phyloP scores from a whole-genome alignment of 2,329 filamentous ascomycete genomes.

The Shiraia sp. region DNA sequence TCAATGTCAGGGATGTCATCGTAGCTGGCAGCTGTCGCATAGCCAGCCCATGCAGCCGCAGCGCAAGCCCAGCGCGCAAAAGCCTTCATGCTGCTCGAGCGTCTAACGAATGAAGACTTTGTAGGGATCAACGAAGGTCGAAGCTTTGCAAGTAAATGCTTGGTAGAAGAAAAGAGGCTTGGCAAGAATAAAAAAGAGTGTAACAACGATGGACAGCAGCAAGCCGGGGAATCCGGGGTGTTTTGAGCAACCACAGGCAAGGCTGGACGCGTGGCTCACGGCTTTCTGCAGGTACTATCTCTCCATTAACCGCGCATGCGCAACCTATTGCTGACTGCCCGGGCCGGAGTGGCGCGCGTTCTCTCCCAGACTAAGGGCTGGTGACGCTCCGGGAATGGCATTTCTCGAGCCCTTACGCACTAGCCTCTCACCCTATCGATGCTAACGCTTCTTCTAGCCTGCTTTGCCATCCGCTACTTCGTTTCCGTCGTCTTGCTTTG shows the following conservation, averaged over 20 bases:
- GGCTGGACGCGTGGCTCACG: constrained; percentile 5
- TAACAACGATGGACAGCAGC: neutral
- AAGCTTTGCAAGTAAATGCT: constrained; percentile 16
- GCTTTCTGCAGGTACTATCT: constrained; percentile 4
- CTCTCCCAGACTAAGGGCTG: too few relatives aligned
- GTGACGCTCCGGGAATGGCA: too few relatives aligned
- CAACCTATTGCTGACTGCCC: constrained; percentile 4
- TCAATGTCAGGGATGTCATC: constrained; percentile 37
- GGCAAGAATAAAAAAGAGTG: neutral
- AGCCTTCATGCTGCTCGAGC: constrained; percentile 10
- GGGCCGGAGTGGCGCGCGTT: constrained; percentile 2
- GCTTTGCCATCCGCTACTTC: too few relatives aligned
- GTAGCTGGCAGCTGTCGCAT: constrained; percentile 32
- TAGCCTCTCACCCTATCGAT: too few relatives aligned
- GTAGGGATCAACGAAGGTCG: constrained; percentile 7
- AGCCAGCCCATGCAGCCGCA: constrained; percentile 19
- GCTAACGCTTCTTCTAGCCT: too few relatives aligned
- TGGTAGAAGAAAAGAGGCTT: constrained; percentile 14
- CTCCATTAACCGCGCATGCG: constrained; percentile 2
- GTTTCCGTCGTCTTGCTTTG: too few relatives aligned
- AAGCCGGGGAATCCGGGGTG: neutral
- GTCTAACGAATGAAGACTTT: constrained; percentile 8
- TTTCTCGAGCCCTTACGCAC: too few relatives aligned
- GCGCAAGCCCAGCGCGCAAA: constrained; percentile 7
- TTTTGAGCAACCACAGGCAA: constrained; percentile 1